Percentiles rank a stretch among this genome's conserved stretches.
Evolutionary conservation across 257 asterid genomes (phyloP).

Genomic region (Ligustrum vulgare): DNA sequence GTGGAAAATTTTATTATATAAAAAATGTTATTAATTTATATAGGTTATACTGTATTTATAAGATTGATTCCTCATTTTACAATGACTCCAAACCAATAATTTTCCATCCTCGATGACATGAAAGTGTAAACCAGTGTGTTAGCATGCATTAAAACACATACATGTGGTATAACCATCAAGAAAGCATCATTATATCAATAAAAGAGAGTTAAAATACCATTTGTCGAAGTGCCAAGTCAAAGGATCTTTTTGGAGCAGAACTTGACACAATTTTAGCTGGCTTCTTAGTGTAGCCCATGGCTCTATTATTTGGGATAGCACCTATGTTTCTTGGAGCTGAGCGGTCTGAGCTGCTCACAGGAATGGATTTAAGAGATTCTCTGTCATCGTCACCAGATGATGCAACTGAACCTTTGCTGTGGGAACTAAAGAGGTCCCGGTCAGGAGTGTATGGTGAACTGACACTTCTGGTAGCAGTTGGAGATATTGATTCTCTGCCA

Average conservation of each 20-base stretch:
- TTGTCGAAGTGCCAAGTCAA: slow-evolving; percentile 80
- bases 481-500: slow-evolving; percentile 92
- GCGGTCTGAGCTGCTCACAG: slow-evolving; percentile 53
- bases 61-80: not conserved
- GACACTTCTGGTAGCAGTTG: slow-evolving; percentile 79
- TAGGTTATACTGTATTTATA: no score
- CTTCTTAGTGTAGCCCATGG: slow-evolving; percentile 57
- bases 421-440: slow-evolving; percentile 65
- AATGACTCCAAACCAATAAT: not conserved
- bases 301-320: slow-evolving; percentile 48
- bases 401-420: slow-evolving; percentile 78
- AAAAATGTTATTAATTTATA: no score
- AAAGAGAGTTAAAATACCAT: slow-evolving; percentile 51
- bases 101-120: not conserved
- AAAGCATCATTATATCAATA: slow-evolving; percentile 13
- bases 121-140: not conserved
- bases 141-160: not conserved
- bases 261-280: slow-evolving; percentile 55
- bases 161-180: not conserved
- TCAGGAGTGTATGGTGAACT: slow-evolving; percentile 78
- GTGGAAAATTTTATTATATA: no score
- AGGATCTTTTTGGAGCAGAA: slow-evolving; percentile 91
- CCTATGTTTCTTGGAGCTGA: slow-evolving; percentile 53
- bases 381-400: slow-evolving; percentile 88
- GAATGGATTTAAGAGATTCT: slow-evolving; percentile 67